Percentiles rank a stretch among this genome's conserved stretches.
These are phyloP conservation scores for Elsinoe batatas DNA, from an alignment of 2,329 filamentous ascomycete species.

Conservation along the genomic window DNA sequence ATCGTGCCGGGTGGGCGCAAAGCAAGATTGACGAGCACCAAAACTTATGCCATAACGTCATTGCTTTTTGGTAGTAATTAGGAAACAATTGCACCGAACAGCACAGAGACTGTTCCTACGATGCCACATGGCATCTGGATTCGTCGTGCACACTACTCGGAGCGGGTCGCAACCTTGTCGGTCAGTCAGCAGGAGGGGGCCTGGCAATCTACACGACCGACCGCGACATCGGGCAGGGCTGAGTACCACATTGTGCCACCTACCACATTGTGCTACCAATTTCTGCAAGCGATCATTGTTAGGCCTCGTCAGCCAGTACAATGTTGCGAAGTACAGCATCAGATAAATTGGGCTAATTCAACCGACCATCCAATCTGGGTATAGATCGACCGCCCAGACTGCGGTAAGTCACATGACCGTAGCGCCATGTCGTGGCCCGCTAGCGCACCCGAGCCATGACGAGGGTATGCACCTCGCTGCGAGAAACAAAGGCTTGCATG, in stretches of 20 bases:
- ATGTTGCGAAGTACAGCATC: too few relatives aligned
- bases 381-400: background rate
- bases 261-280: background rate
- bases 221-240: background rate
- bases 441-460: constrained; percentile 3
- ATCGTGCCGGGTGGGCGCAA: constrained; percentile 3
- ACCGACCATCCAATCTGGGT: background rate
- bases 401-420: constrained; percentile 3
- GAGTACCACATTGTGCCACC: background rate
- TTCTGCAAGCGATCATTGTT: background rate
- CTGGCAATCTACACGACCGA: background rate
- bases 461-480: background rate
- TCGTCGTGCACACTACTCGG: background rate
- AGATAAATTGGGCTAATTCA: background rate
- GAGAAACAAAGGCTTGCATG: background rate
- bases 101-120: background rate
- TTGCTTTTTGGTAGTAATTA: background rate
- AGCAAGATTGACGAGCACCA: background rate
- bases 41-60: background rate
- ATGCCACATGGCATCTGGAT: constrained; percentile 2
- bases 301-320: background rate
- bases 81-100: background rate
- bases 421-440: background rate
- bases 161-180: constrained; percentile 8
- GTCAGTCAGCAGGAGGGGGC: background rate